Percentiles rank a stretch among this genome's conserved stretches.
phyloP scores from a whole-genome alignment of 1,284 basidiomycete genomes.

The Ustilago cynodontis region DNA sequence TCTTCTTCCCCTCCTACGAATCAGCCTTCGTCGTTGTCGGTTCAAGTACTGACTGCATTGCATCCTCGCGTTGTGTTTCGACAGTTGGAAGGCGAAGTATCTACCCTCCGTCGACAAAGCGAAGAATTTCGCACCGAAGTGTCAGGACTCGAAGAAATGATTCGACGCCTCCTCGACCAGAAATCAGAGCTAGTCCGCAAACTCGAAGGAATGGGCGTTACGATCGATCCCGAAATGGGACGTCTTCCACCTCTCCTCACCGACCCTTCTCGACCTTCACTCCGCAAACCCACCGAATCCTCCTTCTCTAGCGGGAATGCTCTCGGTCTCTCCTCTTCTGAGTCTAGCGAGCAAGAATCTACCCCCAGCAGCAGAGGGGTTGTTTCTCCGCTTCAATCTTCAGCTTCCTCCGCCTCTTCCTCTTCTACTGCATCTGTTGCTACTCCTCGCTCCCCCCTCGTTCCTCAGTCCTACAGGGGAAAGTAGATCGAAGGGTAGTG shows the following conservation, averaged over 20 bases:
- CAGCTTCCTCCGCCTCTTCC: conserved; percentile 1
- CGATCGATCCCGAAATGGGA: not conserved
- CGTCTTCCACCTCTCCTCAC: not conserved
- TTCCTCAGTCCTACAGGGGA: conserved; percentile 9
- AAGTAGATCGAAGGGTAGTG: not conserved
- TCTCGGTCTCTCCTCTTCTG: conserved; percentile 7
- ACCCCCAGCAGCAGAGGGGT: not conserved
- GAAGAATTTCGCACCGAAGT: conserved; percentile 11
- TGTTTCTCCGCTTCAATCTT: conserved; percentile 6
- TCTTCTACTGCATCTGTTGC: not conserved
- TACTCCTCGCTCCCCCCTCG: conserved; percentile 14
- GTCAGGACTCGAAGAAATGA: conserved; percentile 26
- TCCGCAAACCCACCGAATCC: not conserved
- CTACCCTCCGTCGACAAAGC: conserved; percentile 9
- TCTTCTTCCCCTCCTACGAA: not conserved
- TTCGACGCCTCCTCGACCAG: conserved; percentile 28
- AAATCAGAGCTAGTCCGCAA: conserved; percentile 10
- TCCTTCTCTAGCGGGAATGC: conserved; percentile 6
- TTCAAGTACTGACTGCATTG: not conserved
- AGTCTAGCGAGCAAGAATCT: not conserved
- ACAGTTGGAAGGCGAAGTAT: conserved; percentile 34
- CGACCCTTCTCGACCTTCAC: not conserved
- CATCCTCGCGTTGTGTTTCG: not conserved
- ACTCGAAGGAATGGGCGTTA: conserved; percentile 9
- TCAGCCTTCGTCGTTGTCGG: not conserved